phyloP scores from a whole-genome alignment of 2,329 filamentous ascomycete genomes.

The Coniochaeta prunicola region DNA sequence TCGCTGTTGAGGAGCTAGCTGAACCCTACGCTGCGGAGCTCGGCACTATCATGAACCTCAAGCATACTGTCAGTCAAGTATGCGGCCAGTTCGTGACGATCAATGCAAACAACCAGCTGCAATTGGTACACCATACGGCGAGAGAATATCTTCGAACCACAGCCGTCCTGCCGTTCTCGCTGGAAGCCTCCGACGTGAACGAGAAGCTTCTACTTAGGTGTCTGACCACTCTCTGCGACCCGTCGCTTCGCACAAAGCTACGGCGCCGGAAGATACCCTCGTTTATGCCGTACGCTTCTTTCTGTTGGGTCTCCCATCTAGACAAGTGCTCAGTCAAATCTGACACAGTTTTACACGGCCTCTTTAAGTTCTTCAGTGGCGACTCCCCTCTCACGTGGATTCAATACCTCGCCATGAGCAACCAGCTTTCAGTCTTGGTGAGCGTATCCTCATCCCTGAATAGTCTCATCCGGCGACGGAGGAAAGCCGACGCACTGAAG shows the following conservation, averaged over 20 bases:
- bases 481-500: slow-evolving; percentile 6
- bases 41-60: slow-evolving; percentile 10
- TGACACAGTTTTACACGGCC: slow-evolving; percentile 8
- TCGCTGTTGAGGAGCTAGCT: slow-evolving; percentile 12
- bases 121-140: slow-evolving; percentile 11
- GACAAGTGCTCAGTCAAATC: slow-evolving; percentile 7
- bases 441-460: slow-evolving; percentile 7
- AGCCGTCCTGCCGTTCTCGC: slow-evolving; percentile 1
- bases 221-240: slow-evolving; percentile 10
- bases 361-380: slow-evolving; percentile 13
- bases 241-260: slow-evolving; percentile 9
- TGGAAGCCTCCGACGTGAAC: slow-evolving; percentile 7
- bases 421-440: slow-evolving; percentile 9
- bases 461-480: slow-evolving; percentile 3
- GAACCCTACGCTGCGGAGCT: slow-evolving; percentile 5
- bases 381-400: slow-evolving; percentile 16
- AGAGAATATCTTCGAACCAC: slow-evolving; percentile 9
- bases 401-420: slow-evolving; percentile 13
- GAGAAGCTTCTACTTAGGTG: slow-evolving; percentile 10
- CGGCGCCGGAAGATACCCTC: slow-evolving; percentile 3
- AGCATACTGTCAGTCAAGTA: slow-evolving; percentile 9
- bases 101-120: slow-evolving; percentile 8
- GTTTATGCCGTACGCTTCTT: slow-evolving; percentile 13
- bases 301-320: slow-evolving; percentile 15
- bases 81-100: slow-evolving; percentile 14